Conservation (phyloP, 768 basidiomycete species). For the Tulasnella sp. region DNA sequence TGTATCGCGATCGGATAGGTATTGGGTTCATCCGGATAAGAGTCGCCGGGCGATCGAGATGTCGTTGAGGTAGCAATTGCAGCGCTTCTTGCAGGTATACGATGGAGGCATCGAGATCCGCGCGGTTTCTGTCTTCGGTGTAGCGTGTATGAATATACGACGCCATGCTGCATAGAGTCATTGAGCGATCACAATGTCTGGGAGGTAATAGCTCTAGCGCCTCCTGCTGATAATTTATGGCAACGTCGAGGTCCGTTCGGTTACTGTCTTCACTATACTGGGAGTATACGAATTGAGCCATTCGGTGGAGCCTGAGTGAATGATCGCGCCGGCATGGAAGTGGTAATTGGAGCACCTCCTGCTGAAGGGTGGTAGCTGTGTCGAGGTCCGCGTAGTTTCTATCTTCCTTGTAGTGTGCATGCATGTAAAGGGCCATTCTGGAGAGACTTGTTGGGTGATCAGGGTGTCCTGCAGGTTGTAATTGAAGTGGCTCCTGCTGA, state of each 20-base stretch:
- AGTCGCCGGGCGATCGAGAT: neutral
- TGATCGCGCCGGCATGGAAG: neutral
- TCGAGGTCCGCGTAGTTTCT: neutral
- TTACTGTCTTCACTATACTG: neutral
- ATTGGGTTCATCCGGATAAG: too few relatives aligned
- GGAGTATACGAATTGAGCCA: neutral
- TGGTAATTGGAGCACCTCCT: neutral
- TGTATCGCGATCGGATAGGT: too few relatives aligned
- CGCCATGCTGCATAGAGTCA: neutral
- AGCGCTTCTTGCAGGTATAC: neutral
- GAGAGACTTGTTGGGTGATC: neutral
- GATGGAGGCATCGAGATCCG: neutral
- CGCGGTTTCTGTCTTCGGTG: neutral
- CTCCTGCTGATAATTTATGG: neutral
- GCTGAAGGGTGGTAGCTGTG: neutral
- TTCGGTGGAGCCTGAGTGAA: neutral
- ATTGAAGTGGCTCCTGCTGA: neutral
- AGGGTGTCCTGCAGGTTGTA: neutral
- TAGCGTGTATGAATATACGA: neutral
- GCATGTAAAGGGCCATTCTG: neutral
- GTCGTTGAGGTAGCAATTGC: neutral
- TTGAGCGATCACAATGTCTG: neutral
- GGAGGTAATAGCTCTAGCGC: neutral
- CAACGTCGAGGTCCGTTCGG: neutral
- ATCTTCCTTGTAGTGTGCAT: neutral